These are phyloP conservation scores for Xerocomus minutiporus DNA, from an alignment of 1,284 basidiomycete genomes.

Conservation along the genomic window DNA sequence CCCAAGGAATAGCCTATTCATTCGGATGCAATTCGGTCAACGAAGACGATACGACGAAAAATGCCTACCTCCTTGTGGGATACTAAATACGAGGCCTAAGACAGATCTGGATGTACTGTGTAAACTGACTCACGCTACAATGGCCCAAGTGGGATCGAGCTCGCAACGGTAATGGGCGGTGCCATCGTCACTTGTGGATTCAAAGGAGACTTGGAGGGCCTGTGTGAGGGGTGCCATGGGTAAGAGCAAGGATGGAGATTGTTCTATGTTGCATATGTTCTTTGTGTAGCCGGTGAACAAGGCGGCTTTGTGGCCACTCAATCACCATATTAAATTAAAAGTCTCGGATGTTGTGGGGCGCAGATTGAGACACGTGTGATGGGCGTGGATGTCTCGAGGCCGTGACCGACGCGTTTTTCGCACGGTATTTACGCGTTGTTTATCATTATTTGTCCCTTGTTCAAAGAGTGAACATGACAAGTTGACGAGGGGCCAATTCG, in stretches of 20 bases:
- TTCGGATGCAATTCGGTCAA: background rate
- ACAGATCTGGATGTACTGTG: background rate
- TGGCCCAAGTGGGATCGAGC: conserved; percentile 43
- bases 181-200: conserved; percentile 15
- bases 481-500: background rate
- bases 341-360: no score
- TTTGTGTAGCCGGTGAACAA: no score
- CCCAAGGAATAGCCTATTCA: conserved; percentile 54
- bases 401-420: conserved; percentile 27
- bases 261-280: no score
- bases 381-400: background rate
- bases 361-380: conserved; percentile 6
- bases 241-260: no score
- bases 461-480: conserved; percentile 5
- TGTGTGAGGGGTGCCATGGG: conserved; percentile 17
- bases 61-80: conserved; percentile 51
- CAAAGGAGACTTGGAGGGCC: conserved; percentile 21
- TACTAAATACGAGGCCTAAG: conserved; percentile 28
- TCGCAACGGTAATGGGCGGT: conserved; percentile 35
- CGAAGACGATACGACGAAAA: background rate
- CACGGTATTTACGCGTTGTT: conserved; percentile 35
- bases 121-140: conserved; percentile 37
- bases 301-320: no score
- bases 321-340: no score
- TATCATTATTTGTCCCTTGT: conserved; percentile 30